Conservation (phyloP, 805 yeast genomes). For the Candida morakotiae region DNA sequence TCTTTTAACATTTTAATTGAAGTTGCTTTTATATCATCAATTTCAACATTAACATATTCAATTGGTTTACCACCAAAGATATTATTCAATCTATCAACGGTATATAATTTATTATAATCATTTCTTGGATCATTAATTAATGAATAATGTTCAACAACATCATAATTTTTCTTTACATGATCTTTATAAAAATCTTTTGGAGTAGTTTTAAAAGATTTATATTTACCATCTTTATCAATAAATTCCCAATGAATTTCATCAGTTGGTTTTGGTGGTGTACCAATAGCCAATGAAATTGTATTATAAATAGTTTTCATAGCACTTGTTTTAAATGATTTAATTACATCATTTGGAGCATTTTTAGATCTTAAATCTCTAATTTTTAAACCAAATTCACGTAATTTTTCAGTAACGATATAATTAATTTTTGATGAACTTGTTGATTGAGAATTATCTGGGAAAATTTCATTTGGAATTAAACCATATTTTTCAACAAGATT, state of each 20-base stretch:
- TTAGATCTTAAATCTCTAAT: slow-evolving; percentile 50
- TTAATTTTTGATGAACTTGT: slow-evolving; percentile 56
- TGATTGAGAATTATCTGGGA: slow-evolving; percentile 63
- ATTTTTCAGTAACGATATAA: slow-evolving; percentile 58
- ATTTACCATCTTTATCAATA: slow-evolving; percentile 65
- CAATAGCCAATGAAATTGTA: slow-evolving; percentile 64
- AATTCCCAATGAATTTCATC: slow-evolving; percentile 73
- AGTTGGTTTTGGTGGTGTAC: slow-evolving; percentile 72
- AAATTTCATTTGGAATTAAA: slow-evolving; percentile 66
- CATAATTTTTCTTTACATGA: slow-evolving; percentile 41
- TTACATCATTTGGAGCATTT: slow-evolving; percentile 35
- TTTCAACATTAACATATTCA: slow-evolving; percentile 64
- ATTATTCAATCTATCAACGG: slow-evolving; percentile 74
- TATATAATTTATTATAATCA: slow-evolving; percentile 55
- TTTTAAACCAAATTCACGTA: slow-evolving; percentile 74
- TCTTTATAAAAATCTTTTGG: slow-evolving; percentile 63
- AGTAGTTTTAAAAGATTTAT: slow-evolving; percentile 48
- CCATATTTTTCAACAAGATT: slow-evolving; percentile 80
- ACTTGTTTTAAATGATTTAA: slow-evolving; percentile 28
- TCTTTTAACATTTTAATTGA: slow-evolving; percentile 66
- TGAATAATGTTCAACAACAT: slow-evolving; percentile 54
- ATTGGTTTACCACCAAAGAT: slow-evolving; percentile 68
- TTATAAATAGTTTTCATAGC: slow-evolving; percentile 63
- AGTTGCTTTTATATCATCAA: slow-evolving; percentile 51
- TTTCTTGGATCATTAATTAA: slow-evolving; percentile 83